Percentiles rank a stretch among this genome's conserved stretches.
These are phyloP conservation scores for Hanseniaspora thailandica DNA, from an alignment of 805 yeast species.

Conservation along the genomic window DNA sequence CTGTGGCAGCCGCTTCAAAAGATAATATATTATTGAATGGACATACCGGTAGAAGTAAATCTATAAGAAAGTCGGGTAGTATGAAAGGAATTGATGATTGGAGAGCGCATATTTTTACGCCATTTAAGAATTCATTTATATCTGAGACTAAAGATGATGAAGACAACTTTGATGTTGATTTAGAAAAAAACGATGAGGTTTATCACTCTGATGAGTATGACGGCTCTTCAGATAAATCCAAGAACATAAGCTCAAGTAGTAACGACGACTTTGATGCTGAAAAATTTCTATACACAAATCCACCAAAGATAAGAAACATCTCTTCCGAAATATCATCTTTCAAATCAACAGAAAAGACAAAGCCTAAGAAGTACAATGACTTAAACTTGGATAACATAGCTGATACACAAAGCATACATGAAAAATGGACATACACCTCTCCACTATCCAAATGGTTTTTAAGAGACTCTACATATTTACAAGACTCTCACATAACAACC, in stretches of 20 bases:
- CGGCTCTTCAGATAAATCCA: background rate
- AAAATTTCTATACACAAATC: constrained; percentile 21
- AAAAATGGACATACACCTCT: constrained; percentile 26
- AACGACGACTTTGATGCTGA: constrained; percentile 15
- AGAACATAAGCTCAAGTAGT: background rate
- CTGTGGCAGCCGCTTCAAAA: background rate
- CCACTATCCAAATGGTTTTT: constrained; percentile 29
- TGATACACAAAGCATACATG: background rate
- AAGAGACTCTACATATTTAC: constrained; percentile 24
- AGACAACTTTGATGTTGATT: background rate
- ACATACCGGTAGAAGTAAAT: background rate
- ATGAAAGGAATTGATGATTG: background rate
- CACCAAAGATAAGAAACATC: constrained; percentile 23
- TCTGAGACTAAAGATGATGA: background rate
- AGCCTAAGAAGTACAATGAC: background rate
- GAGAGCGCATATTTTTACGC: background rate
- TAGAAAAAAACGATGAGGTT: background rate
- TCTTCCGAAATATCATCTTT: constrained; percentile 19
- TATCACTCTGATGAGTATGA: background rate
- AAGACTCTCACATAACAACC: constrained; percentile 15
- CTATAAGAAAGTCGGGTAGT: background rate
- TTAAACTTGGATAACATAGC: background rate
- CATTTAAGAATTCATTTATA: background rate
- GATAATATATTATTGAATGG: background rate
- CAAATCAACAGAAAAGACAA: background rate